These are phyloP conservation scores for Cordyceps javanica DNA, from an alignment of 2,329 filamentous ascomycete genomes.

Conservation along the genomic window DNA sequence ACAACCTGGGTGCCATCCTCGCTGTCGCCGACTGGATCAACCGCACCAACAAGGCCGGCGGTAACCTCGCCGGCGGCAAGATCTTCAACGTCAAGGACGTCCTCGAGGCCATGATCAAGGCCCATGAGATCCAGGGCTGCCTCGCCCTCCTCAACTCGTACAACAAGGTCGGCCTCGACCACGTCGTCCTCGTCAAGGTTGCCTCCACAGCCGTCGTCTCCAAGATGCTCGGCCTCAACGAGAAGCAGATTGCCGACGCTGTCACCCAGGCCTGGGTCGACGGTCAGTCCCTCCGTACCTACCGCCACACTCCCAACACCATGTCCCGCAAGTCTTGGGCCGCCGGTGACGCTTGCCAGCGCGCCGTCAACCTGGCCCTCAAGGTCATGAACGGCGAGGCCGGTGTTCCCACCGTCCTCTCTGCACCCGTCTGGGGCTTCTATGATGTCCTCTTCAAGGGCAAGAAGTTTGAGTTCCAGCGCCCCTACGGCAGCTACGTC, in stretches of 20 bases:
- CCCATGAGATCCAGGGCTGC: slow-evolving; percentile 97
- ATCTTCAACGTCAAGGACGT: slow-evolving; percentile 85
- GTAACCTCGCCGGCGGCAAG: slow-evolving; percentile 81
- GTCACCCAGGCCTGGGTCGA: slow-evolving; percentile 98
- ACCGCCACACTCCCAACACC: slow-evolving; percentile 96
- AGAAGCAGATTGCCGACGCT: slow-evolving; percentile 89
- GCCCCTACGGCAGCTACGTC: slow-evolving; percentile 94
- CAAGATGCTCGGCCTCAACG: slow-evolving; percentile 85
- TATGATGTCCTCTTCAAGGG: slow-evolving; percentile 98
- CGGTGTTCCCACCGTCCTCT: slow-evolving; percentile 86
- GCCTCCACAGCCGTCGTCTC: slow-evolving; percentile 90
- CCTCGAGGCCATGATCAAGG: slow-evolving; percentile 97
- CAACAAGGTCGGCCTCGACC: slow-evolving; percentile 97
- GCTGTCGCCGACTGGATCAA: slow-evolving; percentile 97
- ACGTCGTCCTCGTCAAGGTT: slow-evolving; percentile 97
- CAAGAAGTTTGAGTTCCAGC: slow-evolving; percentile 93
- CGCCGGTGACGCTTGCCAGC: slow-evolving; percentile 94
- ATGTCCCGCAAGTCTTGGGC: slow-evolving; percentile 99
- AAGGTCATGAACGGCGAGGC: slow-evolving; percentile 90
- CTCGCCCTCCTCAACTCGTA: slow-evolving; percentile 95
- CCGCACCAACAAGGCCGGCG: slow-evolving; percentile 70
- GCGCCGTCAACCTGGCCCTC: slow-evolving; percentile 82
- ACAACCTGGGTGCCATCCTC: slow-evolving; percentile 95
- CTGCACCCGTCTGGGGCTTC: slow-evolving; percentile 92
- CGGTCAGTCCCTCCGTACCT: slow-evolving; percentile 91